Percentiles rank a stretch among this genome's conserved stretches.
These are phyloP conservation scores for Malbranchea cinnamomea DNA, from an alignment of 2,329 filamentous ascomycete species.

Conservation along the genomic window DNA sequence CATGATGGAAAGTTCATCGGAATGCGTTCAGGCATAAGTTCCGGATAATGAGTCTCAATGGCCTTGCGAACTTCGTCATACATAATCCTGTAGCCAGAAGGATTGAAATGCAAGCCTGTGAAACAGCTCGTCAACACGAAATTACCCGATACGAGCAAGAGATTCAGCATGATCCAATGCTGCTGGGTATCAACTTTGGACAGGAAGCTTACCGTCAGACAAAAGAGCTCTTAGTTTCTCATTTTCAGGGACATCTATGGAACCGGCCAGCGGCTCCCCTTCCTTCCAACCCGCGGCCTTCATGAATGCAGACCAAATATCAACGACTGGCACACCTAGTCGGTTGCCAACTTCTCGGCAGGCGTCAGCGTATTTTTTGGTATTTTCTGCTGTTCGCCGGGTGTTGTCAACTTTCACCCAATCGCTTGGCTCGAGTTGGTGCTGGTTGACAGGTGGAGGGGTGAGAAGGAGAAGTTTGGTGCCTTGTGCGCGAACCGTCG, in stretches of 20 bases:
- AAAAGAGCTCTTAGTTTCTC: constrained; percentile 38
- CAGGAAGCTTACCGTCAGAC: constrained; percentile 37
- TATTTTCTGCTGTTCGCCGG: constrained; percentile 45
- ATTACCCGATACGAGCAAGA: constrained; percentile 5
- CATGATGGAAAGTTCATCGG: constrained; percentile 40
- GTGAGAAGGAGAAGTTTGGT: constrained; percentile 62
- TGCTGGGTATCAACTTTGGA: not conserved
- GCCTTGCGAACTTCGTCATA: constrained; percentile 38
- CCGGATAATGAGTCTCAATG: constrained; percentile 38
- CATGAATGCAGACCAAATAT: constrained; percentile 72
- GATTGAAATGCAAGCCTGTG: constrained; percentile 44
- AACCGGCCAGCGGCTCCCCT: constrained; percentile 39
- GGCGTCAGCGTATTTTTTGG: constrained; percentile 50
- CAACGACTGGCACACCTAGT: constrained; percentile 48
- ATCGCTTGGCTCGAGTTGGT: constrained; percentile 41
- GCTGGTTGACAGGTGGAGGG: constrained; percentile 70
- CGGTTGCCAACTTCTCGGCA: constrained; percentile 46
- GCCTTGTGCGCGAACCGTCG: constrained; percentile 51
- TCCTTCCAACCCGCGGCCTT: constrained; percentile 40
- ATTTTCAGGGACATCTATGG: constrained; percentile 42
- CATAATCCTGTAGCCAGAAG: constrained; percentile 41
- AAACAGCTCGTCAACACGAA: too few species aligned
- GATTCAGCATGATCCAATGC: constrained; percentile 2
- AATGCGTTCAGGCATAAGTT: constrained; percentile 37
- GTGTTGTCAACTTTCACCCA: constrained; percentile 29